These are phyloP conservation scores for Metarhizium album DNA, from an alignment of 2,329 filamentous ascomycete genomes.

Conservation along the genomic window DNA sequence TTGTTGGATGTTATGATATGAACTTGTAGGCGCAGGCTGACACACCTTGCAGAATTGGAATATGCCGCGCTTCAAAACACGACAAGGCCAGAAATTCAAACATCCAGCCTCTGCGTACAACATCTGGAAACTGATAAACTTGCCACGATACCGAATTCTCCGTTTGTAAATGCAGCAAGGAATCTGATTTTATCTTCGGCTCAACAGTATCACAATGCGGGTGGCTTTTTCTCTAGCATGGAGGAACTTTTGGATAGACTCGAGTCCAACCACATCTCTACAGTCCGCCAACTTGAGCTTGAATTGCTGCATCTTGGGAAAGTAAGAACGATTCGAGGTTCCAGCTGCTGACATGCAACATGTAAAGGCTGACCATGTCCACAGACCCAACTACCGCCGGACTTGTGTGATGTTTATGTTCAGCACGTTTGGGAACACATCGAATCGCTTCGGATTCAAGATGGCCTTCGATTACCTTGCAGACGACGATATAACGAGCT, in stretches of 20 bases:
- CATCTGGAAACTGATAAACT: constrained; percentile 26
- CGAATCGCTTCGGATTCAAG: constrained; percentile 23
- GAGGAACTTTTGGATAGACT: constrained; percentile 25
- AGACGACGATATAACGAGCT: constrained; percentile 32
- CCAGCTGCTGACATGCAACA: too few relatives aligned
- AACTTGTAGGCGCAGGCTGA: background rate
- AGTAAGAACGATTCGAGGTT: constrained; percentile 22
- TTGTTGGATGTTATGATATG: background rate
- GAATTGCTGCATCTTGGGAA: constrained; percentile 40
- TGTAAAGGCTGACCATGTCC: background rate
- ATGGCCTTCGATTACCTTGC: constrained; percentile 11
- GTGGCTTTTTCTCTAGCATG: constrained; percentile 23
- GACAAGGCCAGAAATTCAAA: constrained; percentile 20
- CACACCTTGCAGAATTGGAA: constrained; percentile 34
- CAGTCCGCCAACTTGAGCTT: constrained; percentile 37
- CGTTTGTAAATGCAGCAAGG: constrained; percentile 24
- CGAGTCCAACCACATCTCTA: constrained; percentile 24
- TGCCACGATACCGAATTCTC: constrained; percentile 15
- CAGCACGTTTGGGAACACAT: constrained; percentile 30
- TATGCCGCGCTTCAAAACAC: constrained; percentile 25
- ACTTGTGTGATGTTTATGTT: constrained; percentile 29
- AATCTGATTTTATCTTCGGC: constrained; percentile 26
- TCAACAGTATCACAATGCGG: constrained; percentile 21
- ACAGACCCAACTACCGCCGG: constrained; percentile 26
- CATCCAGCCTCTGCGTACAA: constrained; percentile 31